Conservation (phyloP, 2,329 filamentous ascomycete species). For the Alternaria gansuensis region DNA sequence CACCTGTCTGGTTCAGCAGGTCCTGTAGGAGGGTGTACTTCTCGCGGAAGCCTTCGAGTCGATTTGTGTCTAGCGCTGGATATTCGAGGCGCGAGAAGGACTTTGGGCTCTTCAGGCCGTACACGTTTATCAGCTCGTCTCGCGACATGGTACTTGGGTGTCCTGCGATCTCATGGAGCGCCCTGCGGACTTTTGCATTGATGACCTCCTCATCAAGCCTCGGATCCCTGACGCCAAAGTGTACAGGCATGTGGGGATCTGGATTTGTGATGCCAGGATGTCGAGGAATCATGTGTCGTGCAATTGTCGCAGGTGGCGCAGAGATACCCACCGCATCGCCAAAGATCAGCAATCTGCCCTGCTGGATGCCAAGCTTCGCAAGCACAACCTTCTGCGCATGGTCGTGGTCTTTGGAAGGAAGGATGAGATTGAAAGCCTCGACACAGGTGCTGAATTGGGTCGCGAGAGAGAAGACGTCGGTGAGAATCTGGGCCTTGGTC, state of each 20-base stretch:
- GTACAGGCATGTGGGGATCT: slow-evolving; percentile 56
- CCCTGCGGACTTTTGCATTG: slow-evolving; percentile 52
- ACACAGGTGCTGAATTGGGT: slow-evolving; percentile 59
- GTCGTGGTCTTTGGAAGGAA: slow-evolving; percentile 55
- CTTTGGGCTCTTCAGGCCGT: slow-evolving; percentile 57
- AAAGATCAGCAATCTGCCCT: slow-evolving; percentile 59
- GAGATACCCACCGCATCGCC: slow-evolving; percentile 59
- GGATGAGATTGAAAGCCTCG: slow-evolving; percentile 59
- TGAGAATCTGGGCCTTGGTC: slow-evolving; percentile 49
- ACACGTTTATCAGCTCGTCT: slow-evolving; percentile 58
- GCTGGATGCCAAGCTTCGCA: slow-evolving; percentile 57
- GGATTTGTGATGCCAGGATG: slow-evolving; percentile 57
- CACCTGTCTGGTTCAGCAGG: slow-evolving; percentile 45
- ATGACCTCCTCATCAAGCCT: slow-evolving; percentile 53
- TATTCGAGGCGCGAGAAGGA: slow-evolving; percentile 50
- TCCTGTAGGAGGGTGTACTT: slow-evolving; percentile 56
- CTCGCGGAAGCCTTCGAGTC: slow-evolving; percentile 58
- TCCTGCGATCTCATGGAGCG: slow-evolving; percentile 58
- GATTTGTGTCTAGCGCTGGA: slow-evolving; percentile 55
- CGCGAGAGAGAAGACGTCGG: slow-evolving; percentile 55
- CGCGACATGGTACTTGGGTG: slow-evolving; percentile 52
- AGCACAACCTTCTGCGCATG: slow-evolving; percentile 56
- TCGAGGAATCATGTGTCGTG: slow-evolving; percentile 56
- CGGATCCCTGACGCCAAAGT: slow-evolving; percentile 56
- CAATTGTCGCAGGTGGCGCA: slow-evolving; percentile 56